These are phyloP conservation scores for Tylopilus sp. DNA, from an alignment of 768 basidiomycete species.

Conservation along the genomic window DNA sequence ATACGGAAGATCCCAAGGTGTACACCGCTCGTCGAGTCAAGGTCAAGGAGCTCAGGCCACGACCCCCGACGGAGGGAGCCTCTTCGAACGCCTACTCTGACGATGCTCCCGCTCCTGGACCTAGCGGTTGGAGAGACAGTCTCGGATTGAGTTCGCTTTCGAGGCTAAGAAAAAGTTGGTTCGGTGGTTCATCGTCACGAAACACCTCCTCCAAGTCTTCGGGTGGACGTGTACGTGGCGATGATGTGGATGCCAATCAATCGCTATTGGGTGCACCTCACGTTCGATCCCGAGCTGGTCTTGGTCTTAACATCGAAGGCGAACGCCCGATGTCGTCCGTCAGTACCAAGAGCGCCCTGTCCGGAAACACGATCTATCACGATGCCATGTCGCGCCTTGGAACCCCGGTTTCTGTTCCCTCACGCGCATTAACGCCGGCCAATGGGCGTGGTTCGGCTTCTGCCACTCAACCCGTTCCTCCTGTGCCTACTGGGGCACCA, in stretches of 20 bases:
- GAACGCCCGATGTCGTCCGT: constrained; percentile 55
- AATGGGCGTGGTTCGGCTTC: constrained; percentile 21
- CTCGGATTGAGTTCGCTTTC: constrained; percentile 50
- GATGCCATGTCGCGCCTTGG: constrained; percentile 51
- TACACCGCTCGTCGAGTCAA: constrained; percentile 39
- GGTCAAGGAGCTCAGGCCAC: constrained; percentile 32
- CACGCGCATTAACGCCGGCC: constrained; percentile 46
- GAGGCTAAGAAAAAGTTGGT: constrained; percentile 58
- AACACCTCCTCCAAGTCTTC: constrained; percentile 31
- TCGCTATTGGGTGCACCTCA: constrained; percentile 31
- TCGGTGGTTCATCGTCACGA: constrained; percentile 36
- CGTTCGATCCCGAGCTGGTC: constrained; percentile 27
- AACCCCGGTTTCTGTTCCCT: constrained; percentile 41
- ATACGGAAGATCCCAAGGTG: constrained; percentile 31
- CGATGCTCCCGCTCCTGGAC: constrained; percentile 23
- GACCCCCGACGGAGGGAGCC: constrained; percentile 22
- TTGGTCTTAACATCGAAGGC: constrained; percentile 39
- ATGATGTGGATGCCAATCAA: constrained; percentile 48
- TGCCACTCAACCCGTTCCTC: constrained; percentile 6
- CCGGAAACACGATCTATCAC: constrained; percentile 58
- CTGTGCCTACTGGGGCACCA: constrained; percentile 25
- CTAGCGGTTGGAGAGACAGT: constrained; percentile 30
- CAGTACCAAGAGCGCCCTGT: constrained; percentile 51
- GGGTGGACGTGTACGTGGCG: constrained; percentile 24
- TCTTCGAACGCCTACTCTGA: constrained; percentile 5